Percentiles rank a stretch among this genome's conserved stretches.
phyloP scores from a whole-genome alignment of 257 asterid genomes.

The Rubia yunnanensis region DNA sequence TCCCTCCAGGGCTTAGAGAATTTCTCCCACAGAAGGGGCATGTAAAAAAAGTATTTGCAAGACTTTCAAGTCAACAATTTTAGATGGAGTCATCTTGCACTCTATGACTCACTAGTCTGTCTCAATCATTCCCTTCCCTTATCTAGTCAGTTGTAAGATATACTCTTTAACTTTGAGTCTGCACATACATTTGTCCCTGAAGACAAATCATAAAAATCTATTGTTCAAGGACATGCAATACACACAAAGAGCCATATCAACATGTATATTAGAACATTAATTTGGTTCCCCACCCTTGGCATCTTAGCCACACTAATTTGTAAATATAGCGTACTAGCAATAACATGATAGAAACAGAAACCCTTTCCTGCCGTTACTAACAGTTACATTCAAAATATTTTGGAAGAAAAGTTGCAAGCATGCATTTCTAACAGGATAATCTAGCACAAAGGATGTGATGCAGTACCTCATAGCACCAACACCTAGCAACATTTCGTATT shows the following conservation, averaged over 20 bases:
- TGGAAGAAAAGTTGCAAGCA: background rate
- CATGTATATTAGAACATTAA: background rate
- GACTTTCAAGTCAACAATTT: background rate
- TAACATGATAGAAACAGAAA: background rate
- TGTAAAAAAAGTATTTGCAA: background rate
- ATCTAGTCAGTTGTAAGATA: background rate
- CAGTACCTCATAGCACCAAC: slow-evolving; percentile 40
- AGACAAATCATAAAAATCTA: background rate
- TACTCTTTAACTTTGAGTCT: no score
- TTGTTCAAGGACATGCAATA: background rate
- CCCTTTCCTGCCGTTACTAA: background rate
- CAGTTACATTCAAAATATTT: background rate
- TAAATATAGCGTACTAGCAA: background rate
- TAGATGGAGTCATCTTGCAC: background rate
- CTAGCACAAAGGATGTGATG: background rate
- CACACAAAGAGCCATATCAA: background rate
- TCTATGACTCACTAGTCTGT: no score
- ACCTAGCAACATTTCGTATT: slow-evolving; percentile 37
- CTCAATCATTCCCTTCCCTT: no score
- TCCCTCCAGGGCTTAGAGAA: no score
- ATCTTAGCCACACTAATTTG: background rate
- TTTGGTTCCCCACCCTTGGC: background rate
- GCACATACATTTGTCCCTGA: background rate
- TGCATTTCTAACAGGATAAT: background rate
- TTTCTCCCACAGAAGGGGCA: no score